phyloP scores from a whole-genome alignment of 2,329 filamentous ascomycete species.

The Fusarium brachygibbosum region DNA sequence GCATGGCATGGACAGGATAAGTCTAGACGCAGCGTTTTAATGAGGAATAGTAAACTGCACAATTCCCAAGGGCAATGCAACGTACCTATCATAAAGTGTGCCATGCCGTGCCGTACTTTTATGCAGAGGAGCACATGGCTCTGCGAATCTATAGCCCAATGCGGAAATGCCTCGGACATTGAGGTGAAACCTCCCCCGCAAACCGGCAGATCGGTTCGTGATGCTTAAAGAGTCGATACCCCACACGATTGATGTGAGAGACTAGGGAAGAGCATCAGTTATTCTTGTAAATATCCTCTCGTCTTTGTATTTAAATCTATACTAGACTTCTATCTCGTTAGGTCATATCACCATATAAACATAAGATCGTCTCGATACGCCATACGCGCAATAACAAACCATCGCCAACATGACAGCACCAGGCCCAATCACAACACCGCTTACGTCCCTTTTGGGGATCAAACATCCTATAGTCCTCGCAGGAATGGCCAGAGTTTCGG shows the following conservation, averaged over 20 bases:
- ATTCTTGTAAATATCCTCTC: neutral
- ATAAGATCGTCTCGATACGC: neutral
- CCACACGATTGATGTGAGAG: conserved; percentile 20
- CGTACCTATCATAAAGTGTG: neutral
- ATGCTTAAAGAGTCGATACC: conserved; percentile 30
- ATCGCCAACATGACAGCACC: conserved; percentile 56
- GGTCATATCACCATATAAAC: neutral
- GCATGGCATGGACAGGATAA: conserved; percentile 5
- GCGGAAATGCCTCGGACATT: conserved; percentile 53
- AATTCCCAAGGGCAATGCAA: conserved; percentile 1
- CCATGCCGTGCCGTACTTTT: neutral
- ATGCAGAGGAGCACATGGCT: conserved; percentile 24
- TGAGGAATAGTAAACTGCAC: conserved; percentile 5
- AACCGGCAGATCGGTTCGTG: conserved; percentile 41
- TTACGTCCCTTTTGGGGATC: conserved; percentile 84
- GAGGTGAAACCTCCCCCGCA: conserved; percentile 49
- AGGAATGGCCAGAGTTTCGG: conserved; percentile 91
- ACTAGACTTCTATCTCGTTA: neutral
- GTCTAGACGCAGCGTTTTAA: conserved; percentile 17
- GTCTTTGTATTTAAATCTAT: neutral
- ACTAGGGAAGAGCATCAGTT: neutral
- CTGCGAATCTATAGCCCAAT: conserved; percentile 50
- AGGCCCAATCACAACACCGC: conserved; percentile 78
- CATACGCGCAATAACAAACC: neutral
- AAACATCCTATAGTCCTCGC: conserved; percentile 91